Evolutionary conservation across 208 protist species (phyloP).

Genomic region (Leishmania martiniquensis): DNA sequence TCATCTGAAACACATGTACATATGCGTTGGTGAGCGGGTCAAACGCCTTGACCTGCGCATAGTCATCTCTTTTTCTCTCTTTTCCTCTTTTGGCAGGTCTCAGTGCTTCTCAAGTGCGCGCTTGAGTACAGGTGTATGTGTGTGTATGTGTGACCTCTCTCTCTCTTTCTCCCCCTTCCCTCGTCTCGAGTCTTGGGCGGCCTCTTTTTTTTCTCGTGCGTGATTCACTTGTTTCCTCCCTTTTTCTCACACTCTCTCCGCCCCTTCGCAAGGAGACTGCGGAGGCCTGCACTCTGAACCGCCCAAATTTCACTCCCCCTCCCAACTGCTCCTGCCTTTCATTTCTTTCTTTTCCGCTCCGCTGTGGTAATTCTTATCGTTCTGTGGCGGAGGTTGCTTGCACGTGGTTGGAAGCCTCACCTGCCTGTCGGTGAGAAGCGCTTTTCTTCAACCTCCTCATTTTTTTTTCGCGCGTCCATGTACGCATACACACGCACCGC

Average conservation of each 20-base stretch:
- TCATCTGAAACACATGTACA: not conserved
- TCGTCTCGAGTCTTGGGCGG: not conserved
- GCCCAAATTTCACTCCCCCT: not conserved
- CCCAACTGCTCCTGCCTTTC: not conserved
- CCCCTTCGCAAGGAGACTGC: not conserved
- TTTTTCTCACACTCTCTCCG: not conserved
- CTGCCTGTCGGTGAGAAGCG: not conserved
- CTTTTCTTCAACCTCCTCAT: not conserved
- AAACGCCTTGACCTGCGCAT: not conserved
- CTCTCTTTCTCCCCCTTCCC: not conserved
- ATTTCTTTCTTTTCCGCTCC: not conserved
- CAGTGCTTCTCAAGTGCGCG: not conserved
- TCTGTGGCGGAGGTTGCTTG: not conserved
- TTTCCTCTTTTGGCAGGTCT: not conserved
- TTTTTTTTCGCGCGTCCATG: not conserved
- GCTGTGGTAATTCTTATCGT: not conserved
- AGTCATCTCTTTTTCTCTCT: constrained; percentile 15
- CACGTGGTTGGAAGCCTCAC: not conserved
- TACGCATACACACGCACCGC: not conserved
- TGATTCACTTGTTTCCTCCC: not conserved
- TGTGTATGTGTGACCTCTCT: not conserved
- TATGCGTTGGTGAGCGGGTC: not conserved
- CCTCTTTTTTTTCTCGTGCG: not conserved
- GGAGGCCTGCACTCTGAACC: not conserved
- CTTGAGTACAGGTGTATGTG: constrained; percentile 7